Conservation (phyloP, 305 asterid species). For the Fraxinus platypoda region DNA sequence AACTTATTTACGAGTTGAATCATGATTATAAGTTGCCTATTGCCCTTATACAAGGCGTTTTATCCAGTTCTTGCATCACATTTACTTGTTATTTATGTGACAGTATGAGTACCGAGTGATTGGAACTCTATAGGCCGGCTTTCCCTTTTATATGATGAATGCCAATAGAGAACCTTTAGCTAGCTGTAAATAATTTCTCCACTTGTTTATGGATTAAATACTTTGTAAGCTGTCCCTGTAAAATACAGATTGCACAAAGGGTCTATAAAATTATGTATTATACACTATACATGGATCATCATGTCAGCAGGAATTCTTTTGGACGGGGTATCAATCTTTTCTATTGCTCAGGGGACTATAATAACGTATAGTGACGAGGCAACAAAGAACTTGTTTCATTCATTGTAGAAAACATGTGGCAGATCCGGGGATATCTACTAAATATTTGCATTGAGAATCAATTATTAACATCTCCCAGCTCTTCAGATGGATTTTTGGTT, state of each 20-base stretch:
- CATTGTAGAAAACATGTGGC: not conserved
- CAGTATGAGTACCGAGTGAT: not conserved
- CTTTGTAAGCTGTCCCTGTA: not conserved
- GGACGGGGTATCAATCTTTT: slow-evolving; percentile 6
- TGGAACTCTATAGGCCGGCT: not conserved
- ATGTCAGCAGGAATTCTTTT: not conserved
- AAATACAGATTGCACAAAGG: not conserved
- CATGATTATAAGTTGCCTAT: not conserved
- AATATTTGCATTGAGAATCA: not conserved
- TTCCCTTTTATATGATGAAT: not conserved
- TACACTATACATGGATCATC: not conserved
- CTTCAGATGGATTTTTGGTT: slow-evolving; percentile 28
- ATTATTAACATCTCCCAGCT: slow-evolving; percentile 7
- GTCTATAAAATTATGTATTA: not conserved
- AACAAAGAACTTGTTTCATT: not conserved
- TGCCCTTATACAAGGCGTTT: not conserved
- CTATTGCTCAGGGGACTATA: not conserved
- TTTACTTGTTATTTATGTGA: not conserved
- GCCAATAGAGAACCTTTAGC: not conserved
- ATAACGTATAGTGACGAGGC: not conserved
- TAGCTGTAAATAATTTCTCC: not conserved
- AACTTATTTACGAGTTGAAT: not conserved
- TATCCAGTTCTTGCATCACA: not conserved
- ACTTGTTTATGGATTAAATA: not conserved
- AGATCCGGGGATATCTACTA: not conserved